Base-by-base conservation (phyloP, 116 monocot genomes). In the Trichopus zeylanicus region DNA sequence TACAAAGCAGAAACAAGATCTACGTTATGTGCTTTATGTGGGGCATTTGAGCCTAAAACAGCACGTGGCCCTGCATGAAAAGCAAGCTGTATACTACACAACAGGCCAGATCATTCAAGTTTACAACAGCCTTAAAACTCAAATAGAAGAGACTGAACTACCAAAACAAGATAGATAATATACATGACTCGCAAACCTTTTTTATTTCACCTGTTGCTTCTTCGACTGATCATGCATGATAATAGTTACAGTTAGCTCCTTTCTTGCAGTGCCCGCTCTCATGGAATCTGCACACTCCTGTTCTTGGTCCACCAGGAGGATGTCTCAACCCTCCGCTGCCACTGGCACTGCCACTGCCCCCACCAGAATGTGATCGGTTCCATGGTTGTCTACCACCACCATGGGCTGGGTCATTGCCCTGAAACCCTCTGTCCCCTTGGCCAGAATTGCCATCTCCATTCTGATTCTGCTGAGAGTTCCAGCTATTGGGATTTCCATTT, bases 221-320 rank as follows among this genome's bases (percentile, higher is more conserved):
- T n/a, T 1, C 1, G 12, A 42, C 42, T 1, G 21, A 58, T 62
- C 30, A 75, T 51, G 70, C 49, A 66, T 87, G 87, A 46, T 71
- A 29, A 65, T 65, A 89, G 48, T 76, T 81, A 54, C 93, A 89
- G n/a, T 27, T 65, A 27, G 75, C 56, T 2, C 85, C 88, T 54
- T 80, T 88, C 70, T 63, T 88, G 85, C 93, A 91, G 65, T 70
- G 70, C 22, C 91, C 91, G 20, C 26, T 77, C 56, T 80, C 78
- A 73, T 67, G 70, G 72, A 65, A 83, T 48, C 18, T 52, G 57
- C 83, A 92, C 3, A 86, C 42, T 26, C 75, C 67, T 13, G n/a
- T 49, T 30, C 29, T 26, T 20, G 46, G 60, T 23, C 51, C 64
- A 55, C 73, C 71, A 13, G 60, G 38, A 9, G 71, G 57, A 13